These are phyloP conservation scores for Crithidia fasciculata DNA, from an alignment of 208 protist species.

Conservation along the genomic window DNA sequence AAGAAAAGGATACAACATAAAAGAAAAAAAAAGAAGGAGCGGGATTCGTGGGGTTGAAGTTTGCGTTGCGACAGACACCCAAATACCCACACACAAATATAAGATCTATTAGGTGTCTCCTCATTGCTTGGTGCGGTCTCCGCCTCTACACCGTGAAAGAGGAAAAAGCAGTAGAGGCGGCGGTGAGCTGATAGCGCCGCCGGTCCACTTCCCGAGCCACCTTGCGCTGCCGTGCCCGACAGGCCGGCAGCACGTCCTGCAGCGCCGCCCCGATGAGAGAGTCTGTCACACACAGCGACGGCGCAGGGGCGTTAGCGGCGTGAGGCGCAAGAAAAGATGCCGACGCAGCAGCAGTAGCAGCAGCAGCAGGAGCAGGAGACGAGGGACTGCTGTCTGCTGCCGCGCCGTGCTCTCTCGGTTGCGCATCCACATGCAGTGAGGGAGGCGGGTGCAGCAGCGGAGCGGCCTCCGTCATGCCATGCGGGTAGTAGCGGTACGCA, in stretches of 20 bases:
- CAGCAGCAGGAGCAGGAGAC: not conserved
- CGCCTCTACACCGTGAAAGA: not conserved
- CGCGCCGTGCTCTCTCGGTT: not conserved
- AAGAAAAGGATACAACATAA: constrained; percentile 11
- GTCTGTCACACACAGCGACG: constrained; percentile 29
- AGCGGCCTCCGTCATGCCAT: not conserved
- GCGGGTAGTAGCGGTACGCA: constrained; percentile 14
- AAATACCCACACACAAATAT: not conserved
- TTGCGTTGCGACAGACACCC: not conserved
- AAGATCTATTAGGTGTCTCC: too few species aligned
- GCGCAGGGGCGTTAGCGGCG: not conserved
- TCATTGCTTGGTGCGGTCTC: too few species aligned
- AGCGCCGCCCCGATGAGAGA: constrained; percentile 29
- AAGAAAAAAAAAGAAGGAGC: not conserved
- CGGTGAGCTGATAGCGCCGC: constrained; percentile 17
- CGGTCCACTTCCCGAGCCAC: constrained; percentile 35
- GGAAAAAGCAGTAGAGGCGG: not conserved
- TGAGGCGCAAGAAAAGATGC: too few species aligned
- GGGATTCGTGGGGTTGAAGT: not conserved
- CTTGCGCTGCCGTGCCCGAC: constrained; percentile 24
- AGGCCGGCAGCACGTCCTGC: constrained; percentile 28
- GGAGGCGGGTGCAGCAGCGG: not conserved
- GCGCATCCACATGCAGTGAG: not conserved
- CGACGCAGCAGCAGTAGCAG: not conserved
- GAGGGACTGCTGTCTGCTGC: too few species aligned